A percentile compares a stretch with the other conserved stretches of the same genome.
Evolutionary conservation across 2,329 filamentous ascomycete genomes (phyloP).

Genomic region (Lecanicillium sp.): DNA sequence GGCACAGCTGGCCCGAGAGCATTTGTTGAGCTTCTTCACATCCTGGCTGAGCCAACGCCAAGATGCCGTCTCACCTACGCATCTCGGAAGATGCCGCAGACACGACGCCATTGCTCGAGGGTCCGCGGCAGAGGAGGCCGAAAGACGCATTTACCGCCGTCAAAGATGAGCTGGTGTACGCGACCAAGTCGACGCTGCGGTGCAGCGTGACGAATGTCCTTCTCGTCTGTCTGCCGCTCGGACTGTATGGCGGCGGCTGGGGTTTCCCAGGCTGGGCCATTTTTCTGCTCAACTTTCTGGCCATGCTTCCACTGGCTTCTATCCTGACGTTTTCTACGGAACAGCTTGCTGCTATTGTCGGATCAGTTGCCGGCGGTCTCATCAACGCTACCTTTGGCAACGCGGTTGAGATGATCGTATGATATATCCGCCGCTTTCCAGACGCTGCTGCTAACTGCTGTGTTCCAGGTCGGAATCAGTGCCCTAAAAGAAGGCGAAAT

Average conservation of each 20-base stretch:
- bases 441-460: not conserved
- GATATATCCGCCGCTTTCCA: not conserved
- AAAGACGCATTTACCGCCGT: not conserved
- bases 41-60: not conserved
- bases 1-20: no score
- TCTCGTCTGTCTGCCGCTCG: slow-evolving; percentile 58
- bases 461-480: slow-evolving; percentile 11
- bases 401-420: slow-evolving; percentile 58
- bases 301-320: slow-evolving; percentile 56
- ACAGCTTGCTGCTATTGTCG: slow-evolving; percentile 54
- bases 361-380: slow-evolving; percentile 55
- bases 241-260: slow-evolving; percentile 49
- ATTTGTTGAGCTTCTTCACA: no score
- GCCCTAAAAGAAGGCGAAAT: slow-evolving; percentile 14
- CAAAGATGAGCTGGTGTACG: slow-evolving; percentile 9
- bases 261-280: slow-evolving; percentile 39
- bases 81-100: not conserved
- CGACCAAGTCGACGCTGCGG: slow-evolving; percentile 11
- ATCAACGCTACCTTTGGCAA: slow-evolving; percentile 64
- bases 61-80: slow-evolving; percentile 1
- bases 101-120: slow-evolving; percentile 6
- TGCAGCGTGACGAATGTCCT: slow-evolving; percentile 41
- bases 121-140: not conserved
- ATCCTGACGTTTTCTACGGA: slow-evolving; percentile 60
- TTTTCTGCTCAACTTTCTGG: slow-evolving; percentile 58